Evolutionary conservation across 371 early-diverging fungal species (phyloP), one percentile per base, ranked within the genome.

Genomic region (Batkoa obscura): DNA sequence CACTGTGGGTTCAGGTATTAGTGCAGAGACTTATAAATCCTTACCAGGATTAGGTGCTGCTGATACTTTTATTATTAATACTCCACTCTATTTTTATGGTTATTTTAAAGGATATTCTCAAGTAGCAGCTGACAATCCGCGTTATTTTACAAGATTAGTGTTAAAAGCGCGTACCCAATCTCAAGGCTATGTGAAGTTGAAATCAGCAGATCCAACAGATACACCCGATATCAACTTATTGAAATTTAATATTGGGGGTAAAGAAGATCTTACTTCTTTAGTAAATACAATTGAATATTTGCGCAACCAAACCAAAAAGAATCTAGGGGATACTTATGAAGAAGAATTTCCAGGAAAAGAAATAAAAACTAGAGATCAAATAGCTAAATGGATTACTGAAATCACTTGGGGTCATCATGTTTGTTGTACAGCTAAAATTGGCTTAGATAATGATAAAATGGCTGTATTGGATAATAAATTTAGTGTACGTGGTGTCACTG

Each of bases 401-500:
- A 64, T 62, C n/a, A 55, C 58, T 50, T 63, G 57, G 13, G 58
- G 46, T 39, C 56, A 61, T 54, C 61, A 64, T 35, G 56, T 59
- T 30, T 55, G 58, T 47, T 58, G 64, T 50, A 64, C 61, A 31
- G 48, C 58, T 47, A 51, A 63, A 17, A 69, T 71, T 69, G 67
- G 68, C 0, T 58, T 60, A 0, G 46, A 47, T 13, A 51, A 58
- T 2, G 63, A 65, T 2, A 55, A 61, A 0, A 49, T 61, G 42
- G 65, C 69, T 13, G 74, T 74, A 0, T 70, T 66, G 17, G 69
- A 70, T 53, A 17, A 41, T 30, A 62, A 66, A 31, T 50, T 74
- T 39, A 61, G 59, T 13, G 72, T 74, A 1, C 56, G 69, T 33
- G 70, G 70, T 12, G 43, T 66, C 0, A 61, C 66, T 0, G 58